These are phyloP conservation scores for Cicer bijugum DNA, from an alignment of 306 rosid genomes.

Conservation along the genomic window DNA sequence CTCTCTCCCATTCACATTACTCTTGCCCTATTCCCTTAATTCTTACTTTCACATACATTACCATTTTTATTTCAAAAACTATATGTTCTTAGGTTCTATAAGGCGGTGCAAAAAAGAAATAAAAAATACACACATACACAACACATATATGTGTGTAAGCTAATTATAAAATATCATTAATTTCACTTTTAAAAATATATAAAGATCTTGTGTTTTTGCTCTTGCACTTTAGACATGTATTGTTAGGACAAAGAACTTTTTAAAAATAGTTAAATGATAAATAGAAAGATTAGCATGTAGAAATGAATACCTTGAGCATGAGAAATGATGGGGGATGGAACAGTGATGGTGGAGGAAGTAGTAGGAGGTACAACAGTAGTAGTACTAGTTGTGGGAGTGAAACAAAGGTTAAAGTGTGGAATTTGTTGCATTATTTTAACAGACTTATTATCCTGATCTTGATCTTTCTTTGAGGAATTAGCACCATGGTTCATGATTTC, in stretches of 20 bases:
- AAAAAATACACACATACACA: too few relatives aligned
- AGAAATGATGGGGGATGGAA: conserved; percentile 53
- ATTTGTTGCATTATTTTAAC: conserved; percentile 48
- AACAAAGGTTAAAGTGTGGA: conserved; percentile 51
- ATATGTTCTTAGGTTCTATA: background rate
- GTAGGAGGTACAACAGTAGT: conserved; percentile 39
- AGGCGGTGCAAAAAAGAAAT: too few relatives aligned
- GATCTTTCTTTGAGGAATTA: conserved; percentile 55
- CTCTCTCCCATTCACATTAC: background rate
- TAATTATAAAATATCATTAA: too few relatives aligned
- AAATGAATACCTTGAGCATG: conserved; percentile 59
- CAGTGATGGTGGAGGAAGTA: conserved; percentile 46
- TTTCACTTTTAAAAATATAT: too few relatives aligned
- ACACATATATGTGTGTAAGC: too few relatives aligned
- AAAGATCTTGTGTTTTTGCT: background rate
- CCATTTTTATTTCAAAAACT: conserved; percentile 8
- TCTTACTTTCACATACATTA: background rate
- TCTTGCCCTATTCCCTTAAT: background rate
- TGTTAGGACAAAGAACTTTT: background rate
- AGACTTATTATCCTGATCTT: conserved; percentile 46
- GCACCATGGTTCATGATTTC: conserved; percentile 62
- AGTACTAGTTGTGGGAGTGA: conserved; percentile 41
- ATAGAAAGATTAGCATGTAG: background rate
- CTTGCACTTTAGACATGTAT: background rate
- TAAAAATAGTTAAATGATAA: background rate